phyloP scores from a whole-genome alignment of 2,329 filamentous ascomycete genomes.

The Diplodia intermedia region DNA sequence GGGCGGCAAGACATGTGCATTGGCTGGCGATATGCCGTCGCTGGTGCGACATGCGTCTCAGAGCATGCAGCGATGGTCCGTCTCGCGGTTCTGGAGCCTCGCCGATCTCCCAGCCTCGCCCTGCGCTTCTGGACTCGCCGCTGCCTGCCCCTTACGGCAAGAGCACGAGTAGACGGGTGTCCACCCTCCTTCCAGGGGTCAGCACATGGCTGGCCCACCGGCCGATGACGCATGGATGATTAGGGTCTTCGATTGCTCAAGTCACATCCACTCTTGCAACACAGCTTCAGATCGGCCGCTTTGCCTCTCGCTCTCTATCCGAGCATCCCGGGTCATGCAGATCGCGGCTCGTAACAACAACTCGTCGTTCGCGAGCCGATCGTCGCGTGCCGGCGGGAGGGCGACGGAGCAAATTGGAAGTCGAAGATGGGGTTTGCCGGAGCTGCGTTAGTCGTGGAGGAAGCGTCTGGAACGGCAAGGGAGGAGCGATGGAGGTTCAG shows the following conservation, averaged over 20 bases:
- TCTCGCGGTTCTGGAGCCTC: background rate
- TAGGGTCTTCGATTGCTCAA: background rate
- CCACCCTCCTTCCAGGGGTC: background rate
- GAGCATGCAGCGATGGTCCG: background rate
- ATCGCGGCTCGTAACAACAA: constrained; percentile 8
- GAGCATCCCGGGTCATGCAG: constrained; percentile 12
- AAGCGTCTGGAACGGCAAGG: background rate
- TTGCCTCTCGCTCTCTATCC: background rate
- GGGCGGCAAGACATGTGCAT: background rate
- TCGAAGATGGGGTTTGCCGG: background rate
- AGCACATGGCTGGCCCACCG: constrained; percentile 20
- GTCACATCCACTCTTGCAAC: background rate
- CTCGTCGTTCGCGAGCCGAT: constrained; percentile 1
- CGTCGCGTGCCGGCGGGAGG: background rate
- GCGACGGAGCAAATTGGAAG: background rate
- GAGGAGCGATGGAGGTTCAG: background rate
- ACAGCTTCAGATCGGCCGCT: background rate
- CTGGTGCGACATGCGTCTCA: constrained; percentile 23
- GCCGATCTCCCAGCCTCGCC: constrained; percentile 21
- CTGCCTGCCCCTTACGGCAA: constrained; percentile 7
- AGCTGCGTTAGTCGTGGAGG: background rate
- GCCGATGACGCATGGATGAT: constrained; percentile 19
- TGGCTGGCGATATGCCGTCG: constrained; percentile 4
- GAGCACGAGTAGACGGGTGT: background rate
- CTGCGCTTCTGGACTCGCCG: background rate